Percentiles rank a stretch among this genome's conserved stretches.
Evolutionary conservation across 306 rosid species (phyloP).

Genomic region (Inga laurina): DNA sequence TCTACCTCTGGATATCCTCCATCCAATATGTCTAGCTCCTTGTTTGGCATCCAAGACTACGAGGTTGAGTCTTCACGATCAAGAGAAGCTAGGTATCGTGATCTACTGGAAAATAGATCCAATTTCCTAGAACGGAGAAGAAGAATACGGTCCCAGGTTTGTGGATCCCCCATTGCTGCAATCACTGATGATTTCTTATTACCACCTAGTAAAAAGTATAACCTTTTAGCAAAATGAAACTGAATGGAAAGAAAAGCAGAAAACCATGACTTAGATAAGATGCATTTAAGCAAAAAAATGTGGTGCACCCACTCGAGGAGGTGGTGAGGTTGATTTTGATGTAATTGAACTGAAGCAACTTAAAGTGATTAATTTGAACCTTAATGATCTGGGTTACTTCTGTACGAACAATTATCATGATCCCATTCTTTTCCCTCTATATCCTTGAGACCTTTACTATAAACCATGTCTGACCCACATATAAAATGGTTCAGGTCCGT

Average conservation of each 20-base stretch:
- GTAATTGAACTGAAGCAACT: background rate
- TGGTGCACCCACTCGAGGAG: background rate
- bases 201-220: slow-evolving; percentile 4
- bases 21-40: slow-evolving; percentile 60
- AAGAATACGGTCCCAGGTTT: slow-evolving; percentile 96
- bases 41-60: slow-evolving; percentile 66
- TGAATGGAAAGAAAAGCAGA: background rate
- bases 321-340: slow-evolving; percentile 1
- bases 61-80: slow-evolving; percentile 72
- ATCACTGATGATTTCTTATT: slow-evolving; percentile 26
- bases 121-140: slow-evolving; percentile 96
- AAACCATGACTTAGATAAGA: background rate
- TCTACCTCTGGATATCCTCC: slow-evolving; percentile 53
- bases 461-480: slow-evolving; percentile 15
- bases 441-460: background rate
- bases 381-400: background rate
- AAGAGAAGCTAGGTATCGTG: slow-evolving; percentile 87
- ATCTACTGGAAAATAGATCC: slow-evolving; percentile 86
- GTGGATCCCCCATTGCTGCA: slow-evolving; percentile 29
- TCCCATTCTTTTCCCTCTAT: background rate
- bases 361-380: background rate
- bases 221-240: background rate
- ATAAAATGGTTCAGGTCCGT: slow-evolving; percentile 73
- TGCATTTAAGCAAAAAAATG: background rate
- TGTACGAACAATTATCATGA: background rate